phyloP scores from a whole-genome alignment of 1,284 basidiomycete genomes.

The Sutorius eximius region DNA sequence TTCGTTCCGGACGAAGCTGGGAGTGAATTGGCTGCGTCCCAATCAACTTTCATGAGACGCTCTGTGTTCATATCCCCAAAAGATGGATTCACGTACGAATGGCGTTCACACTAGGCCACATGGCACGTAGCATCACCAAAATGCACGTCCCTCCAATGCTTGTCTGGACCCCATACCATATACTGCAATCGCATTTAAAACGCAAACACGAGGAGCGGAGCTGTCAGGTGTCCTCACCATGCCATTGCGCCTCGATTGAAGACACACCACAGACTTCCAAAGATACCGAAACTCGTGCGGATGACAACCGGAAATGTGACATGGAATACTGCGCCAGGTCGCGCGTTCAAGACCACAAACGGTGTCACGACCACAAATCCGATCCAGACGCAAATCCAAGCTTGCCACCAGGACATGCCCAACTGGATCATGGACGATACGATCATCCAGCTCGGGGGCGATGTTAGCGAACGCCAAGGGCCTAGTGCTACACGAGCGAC shows the following conservation, averaged over 20 bases:
- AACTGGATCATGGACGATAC: constrained; percentile 73
- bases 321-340: constrained; percentile 78
- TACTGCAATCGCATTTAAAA: constrained; percentile 36
- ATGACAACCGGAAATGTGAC: constrained; percentile 81
- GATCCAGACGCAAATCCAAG: constrained; percentile 76
- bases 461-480: not conserved
- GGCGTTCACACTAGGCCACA: constrained; percentile 71
- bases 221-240: constrained; percentile 47
- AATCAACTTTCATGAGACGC: constrained; percentile 9
- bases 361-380: constrained; percentile 74
- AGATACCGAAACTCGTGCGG: constrained; percentile 78
- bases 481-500: constrained; percentile 32
- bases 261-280: constrained; percentile 80
- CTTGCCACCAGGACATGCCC: constrained; percentile 82
- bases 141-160: constrained; percentile 81
- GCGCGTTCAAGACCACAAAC: constrained; percentile 79
- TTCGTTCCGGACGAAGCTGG: constrained; percentile 70
- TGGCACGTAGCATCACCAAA: constrained; percentile 68
- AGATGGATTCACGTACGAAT: constrained; percentile 50
- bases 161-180: constrained; percentile 82
- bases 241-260: constrained; percentile 81
- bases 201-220: constrained; percentile 21
- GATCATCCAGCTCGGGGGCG: constrained; percentile 63
- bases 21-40: constrained; percentile 39
- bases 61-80: not conserved